phyloP scores from a whole-genome alignment of 768 basidiomycete genomes.

The Podaxis mareebaensis region DNA sequence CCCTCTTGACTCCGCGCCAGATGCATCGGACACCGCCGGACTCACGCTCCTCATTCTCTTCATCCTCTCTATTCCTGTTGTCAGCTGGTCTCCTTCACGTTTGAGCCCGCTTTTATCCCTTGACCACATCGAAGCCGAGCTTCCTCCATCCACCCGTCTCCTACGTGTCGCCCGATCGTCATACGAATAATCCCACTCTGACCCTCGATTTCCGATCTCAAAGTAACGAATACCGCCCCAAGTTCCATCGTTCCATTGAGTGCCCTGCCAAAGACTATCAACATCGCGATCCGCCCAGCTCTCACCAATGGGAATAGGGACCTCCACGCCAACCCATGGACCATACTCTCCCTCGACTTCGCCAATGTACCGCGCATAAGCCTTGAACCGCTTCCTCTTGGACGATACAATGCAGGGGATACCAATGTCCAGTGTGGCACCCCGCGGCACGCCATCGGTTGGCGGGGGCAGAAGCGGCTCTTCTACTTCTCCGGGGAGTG shows the following conservation, averaged over 20 bases:
- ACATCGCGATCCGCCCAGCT: slow-evolving; percentile 45
- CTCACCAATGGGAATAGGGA: slow-evolving; percentile 59
- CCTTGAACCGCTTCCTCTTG: slow-evolving; percentile 81
- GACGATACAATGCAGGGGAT: slow-evolving; percentile 90
- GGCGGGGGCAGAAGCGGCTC: slow-evolving; percentile 9
- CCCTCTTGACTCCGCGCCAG: slow-evolving; percentile 61
- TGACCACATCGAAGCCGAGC: slow-evolving; percentile 21
- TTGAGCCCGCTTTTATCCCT: slow-evolving; percentile 34
- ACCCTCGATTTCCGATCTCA: slow-evolving; percentile 56
- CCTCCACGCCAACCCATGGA: slow-evolving; percentile 91
- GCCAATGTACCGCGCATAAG: slow-evolving; percentile 86
- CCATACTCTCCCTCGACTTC: slow-evolving; percentile 81
- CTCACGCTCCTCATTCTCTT: slow-evolving; percentile 73
- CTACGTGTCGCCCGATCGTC: slow-evolving; percentile 51
- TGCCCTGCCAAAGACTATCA: slow-evolving; percentile 31
- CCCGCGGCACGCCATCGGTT: slow-evolving; percentile 39
- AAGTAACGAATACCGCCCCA: slow-evolving; percentile 86
- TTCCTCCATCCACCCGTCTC: slow-evolving; percentile 40
- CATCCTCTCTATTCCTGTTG: slow-evolving; percentile 58
- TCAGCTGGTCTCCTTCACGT: slow-evolving; percentile 44
- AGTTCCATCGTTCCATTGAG: slow-evolving; percentile 85
- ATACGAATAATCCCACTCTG: slow-evolving; percentile 58
- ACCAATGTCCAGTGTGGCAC: slow-evolving; percentile 80
- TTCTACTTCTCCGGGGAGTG: slow-evolving; percentile 20
- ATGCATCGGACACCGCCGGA: slow-evolving; percentile 60